A percentile compares a stretch with the other conserved stretches of the same genome.
Evolutionary conservation across 768 basidiomycete genomes (phyloP).

Genomic region (Rhodotorula graminis): DNA sequence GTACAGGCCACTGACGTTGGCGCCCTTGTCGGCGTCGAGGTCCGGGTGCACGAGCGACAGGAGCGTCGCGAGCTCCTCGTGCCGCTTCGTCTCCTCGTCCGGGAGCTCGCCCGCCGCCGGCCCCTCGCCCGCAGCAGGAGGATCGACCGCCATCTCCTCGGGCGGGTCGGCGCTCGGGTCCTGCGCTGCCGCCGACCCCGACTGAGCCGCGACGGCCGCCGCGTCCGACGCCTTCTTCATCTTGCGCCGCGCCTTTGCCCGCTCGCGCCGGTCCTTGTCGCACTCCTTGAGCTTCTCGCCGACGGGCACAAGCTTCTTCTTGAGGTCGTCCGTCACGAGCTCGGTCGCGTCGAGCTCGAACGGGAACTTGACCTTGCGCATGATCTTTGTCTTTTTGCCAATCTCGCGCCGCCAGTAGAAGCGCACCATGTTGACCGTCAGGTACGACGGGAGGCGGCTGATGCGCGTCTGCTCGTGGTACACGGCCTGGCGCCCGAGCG

Average conservation of each 20-base stretch:
- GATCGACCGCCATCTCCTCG: slow-evolving; percentile 34
- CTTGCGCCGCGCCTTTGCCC: slow-evolving; percentile 73
- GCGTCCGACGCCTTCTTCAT: slow-evolving; percentile 46
- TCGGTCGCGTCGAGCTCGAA: slow-evolving; percentile 81
- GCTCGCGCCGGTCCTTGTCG: slow-evolving; percentile 75
- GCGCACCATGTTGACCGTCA: slow-evolving; percentile 90
- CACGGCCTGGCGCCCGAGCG: slow-evolving; percentile 69
- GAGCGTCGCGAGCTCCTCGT: slow-evolving; percentile 63
- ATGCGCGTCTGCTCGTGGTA: slow-evolving; percentile 78
- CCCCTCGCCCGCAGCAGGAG: slow-evolving; percentile 8
- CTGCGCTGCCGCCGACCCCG: not conserved
- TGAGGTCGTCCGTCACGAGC: slow-evolving; percentile 72
- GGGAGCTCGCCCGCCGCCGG: slow-evolving; percentile 54
- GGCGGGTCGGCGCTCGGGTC: slow-evolving; percentile 33
- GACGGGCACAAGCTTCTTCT: slow-evolving; percentile 64
- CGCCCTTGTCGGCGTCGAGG: slow-evolving; percentile 64
- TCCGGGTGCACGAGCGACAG: slow-evolving; percentile 61
- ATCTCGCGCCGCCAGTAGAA: slow-evolving; percentile 94
- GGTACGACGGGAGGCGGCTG: slow-evolving; percentile 67
- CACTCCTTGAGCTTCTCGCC: slow-evolving; percentile 69
- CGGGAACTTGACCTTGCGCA: slow-evolving; percentile 81
- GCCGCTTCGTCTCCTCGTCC: slow-evolving; percentile 62
- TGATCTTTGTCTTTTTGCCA: slow-evolving; percentile 86
- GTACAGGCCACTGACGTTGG: slow-evolving; percentile 75
- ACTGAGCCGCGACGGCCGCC: not conserved